phyloP scores from a whole-genome alignment of 2,329 filamentous ascomycete species.

The Aureobasidium sp. region DNA sequence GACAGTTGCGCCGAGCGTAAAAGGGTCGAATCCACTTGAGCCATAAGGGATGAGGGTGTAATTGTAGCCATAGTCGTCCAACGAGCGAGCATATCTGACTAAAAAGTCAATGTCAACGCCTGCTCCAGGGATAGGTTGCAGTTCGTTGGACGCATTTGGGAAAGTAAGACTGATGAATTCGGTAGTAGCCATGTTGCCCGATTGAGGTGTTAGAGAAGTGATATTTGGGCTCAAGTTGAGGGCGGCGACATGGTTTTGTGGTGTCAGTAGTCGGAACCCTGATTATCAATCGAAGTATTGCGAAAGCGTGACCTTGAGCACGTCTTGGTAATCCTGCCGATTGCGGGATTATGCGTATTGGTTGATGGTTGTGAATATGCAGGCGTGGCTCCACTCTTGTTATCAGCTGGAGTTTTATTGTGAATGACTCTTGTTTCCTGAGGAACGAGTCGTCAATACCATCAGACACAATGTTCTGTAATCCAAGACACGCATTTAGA shows the following conservation, averaged over 20 bases:
- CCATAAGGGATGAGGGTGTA: constrained; percentile 56
- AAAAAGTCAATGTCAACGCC: constrained; percentile 50
- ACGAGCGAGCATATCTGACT: constrained; percentile 48
- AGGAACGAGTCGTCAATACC: no score
- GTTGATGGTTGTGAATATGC: background rate
- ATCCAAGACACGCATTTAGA: background rate
- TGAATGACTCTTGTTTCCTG: background rate
- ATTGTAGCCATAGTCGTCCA: constrained; percentile 56
- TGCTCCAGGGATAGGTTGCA: constrained; percentile 47
- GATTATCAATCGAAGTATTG: background rate
- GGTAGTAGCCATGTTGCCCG: constrained; percentile 10
- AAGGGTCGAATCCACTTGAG: constrained; percentile 50
- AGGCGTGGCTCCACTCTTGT: background rate
- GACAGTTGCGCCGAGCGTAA: constrained; percentile 54
- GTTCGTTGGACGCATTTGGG: constrained; percentile 51
- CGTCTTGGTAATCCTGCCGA: background rate
- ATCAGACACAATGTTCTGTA: no score
- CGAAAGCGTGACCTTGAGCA: background rate
- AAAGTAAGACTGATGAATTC: constrained; percentile 56
- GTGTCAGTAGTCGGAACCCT: background rate
- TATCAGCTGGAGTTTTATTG: background rate
- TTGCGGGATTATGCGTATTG: background rate
- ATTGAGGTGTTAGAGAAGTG: background rate
- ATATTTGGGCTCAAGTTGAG: no score
- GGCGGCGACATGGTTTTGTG: background rate